A percentile compares a stretch with the other conserved stretches of the same genome.
phyloP scores from a whole-genome alignment of 192 early-diverging fungal genomes.

The Coemansia javaensis region DNA sequence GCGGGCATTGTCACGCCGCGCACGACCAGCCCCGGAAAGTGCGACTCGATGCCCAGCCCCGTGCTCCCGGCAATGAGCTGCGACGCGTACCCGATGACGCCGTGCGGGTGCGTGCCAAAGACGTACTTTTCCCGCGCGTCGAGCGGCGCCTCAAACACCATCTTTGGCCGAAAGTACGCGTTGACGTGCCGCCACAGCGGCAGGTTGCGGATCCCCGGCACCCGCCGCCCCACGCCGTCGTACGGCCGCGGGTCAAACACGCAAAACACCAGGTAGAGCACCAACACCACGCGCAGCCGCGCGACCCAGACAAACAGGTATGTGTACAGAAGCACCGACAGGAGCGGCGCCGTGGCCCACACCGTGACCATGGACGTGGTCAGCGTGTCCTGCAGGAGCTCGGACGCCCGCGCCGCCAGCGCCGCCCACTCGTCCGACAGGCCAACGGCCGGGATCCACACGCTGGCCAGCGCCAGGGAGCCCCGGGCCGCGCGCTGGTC shows the following conservation, averaged over 20 bases:
- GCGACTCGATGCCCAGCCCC: slow-evolving; percentile 64
- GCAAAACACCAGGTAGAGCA: slow-evolving; percentile 74
- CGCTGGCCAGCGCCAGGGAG: slow-evolving; percentile 7
- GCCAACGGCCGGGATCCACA: slow-evolving; percentile 5
- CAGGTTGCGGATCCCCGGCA: slow-evolving; percentile 49
- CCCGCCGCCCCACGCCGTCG: slow-evolving; percentile 64
- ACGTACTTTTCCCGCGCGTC: slow-evolving; percentile 83
- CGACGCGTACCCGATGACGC: slow-evolving; percentile 79
- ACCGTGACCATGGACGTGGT: slow-evolving; percentile 42
- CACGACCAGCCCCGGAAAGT: slow-evolving; percentile 76
- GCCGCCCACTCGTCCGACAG: slow-evolving; percentile 22
- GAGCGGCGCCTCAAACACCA: slow-evolving; percentile 79
- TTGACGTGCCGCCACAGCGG: slow-evolving; percentile 71
- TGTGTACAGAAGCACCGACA: slow-evolving; percentile 56
- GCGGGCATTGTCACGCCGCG: slow-evolving; percentile 75
- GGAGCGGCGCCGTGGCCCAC: slow-evolving; percentile 32
- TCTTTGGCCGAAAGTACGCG: slow-evolving; percentile 73
- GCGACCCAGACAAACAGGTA: slow-evolving; percentile 53
- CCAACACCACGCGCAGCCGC: slow-evolving; percentile 55
- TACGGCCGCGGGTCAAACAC: slow-evolving; percentile 73
- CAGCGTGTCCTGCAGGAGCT: slow-evolving; percentile 22
- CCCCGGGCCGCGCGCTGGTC: background rate
- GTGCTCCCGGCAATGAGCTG: slow-evolving; percentile 80
- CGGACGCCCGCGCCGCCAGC: slow-evolving; percentile 7
- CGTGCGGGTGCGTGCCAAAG: slow-evolving; percentile 90